Evolutionary conservation across 805 yeast species (phyloP).

Genomic region (Teunomyces cretensis): DNA sequence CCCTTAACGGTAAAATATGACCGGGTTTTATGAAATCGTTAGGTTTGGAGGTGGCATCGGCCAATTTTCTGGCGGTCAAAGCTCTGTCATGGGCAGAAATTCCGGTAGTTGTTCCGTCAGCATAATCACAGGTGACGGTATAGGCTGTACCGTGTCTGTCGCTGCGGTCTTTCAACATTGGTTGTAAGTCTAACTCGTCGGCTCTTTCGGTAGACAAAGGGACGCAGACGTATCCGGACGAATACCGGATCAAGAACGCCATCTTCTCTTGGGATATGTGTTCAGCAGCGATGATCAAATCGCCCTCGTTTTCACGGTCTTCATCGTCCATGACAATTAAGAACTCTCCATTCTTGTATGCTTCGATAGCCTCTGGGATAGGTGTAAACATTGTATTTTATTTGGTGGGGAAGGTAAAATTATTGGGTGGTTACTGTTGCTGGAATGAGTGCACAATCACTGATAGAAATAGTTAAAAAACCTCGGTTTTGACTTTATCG

Average conservation of each 20-base stretch:
- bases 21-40: slow-evolving; percentile 87
- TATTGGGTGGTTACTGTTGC: not conserved
- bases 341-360: slow-evolving; percentile 65
- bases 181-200: slow-evolving; percentile 73
- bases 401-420: not conserved
- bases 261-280: slow-evolving; percentile 74
- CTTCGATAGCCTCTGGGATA: slow-evolving; percentile 15
- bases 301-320: slow-evolving; percentile 96
- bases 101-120: slow-evolving; percentile 93
- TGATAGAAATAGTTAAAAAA: not conserved
- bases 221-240: slow-evolving; percentile 91
- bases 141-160: slow-evolving; percentile 98
- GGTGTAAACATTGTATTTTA: slow-evolving; percentile 6
- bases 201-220: slow-evolving; percentile 81
- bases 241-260: slow-evolving; percentile 89
- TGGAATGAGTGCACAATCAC: not conserved
- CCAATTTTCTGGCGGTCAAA: slow-evolving; percentile 70
- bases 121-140: slow-evolving; percentile 85
- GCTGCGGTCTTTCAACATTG: slow-evolving; percentile 58
- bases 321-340: slow-evolving; percentile 97
- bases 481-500: not conserved
- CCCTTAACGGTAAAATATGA: slow-evolving; percentile 89
- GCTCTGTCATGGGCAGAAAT: slow-evolving; percentile 94
- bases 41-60: slow-evolving; percentile 56
- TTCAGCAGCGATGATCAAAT: slow-evolving; percentile 90